Evolutionary conservation across 306 rosid genomes (phyloP), one percentile per base, ranked within the genome.

Genomic region (Ormosia emarginata): DNA sequence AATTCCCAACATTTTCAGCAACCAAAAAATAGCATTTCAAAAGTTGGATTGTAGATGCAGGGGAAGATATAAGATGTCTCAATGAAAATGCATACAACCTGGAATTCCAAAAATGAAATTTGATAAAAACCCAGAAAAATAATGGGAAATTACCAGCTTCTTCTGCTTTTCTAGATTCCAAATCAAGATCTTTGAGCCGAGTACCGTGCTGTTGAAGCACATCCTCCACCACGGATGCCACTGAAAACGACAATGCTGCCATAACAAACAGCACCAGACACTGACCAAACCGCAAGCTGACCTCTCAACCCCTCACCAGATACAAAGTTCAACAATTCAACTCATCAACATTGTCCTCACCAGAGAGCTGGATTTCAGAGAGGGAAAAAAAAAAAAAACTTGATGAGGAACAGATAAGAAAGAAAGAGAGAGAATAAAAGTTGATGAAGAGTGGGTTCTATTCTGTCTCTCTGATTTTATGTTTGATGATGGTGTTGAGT

Each of bases 151-250:
- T 89, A 95, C 99, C 99, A 47, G 92, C 93, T 93, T 95, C 95
- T 87, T 95, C 90, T 4, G 98, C 93, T 87, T 85, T 90, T 49
- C 98, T 87, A 37, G 88, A 91, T 71, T 89, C 96, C 84, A 92
- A 92, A 90, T 93, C 95, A 61, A 95, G 92, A 84, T 85, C 97
- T 52, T 90, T 81, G 86, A 69, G 86, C 8, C 92, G 89, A 86
- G 71, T 79, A 10, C 96, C 92, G 29, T 95, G 97, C 78, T 90
- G 97, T 67, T 92, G 96, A 65, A 95, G 99, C 77, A 95, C 98
- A 77, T 95, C 92, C 77, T 95, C 96, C 83, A 95, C 93, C 75
- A 94, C 79, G 7, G 97, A 90, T 34, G 93, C 90, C 40, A 90
- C 97, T 15, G 99, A 93, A 82, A 92, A 90, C 52, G 90, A 91